These are phyloP conservation scores for Vitis hybrid DNA, from an alignment of 177 flowering plant species.

Conservation along the genomic window DNA sequence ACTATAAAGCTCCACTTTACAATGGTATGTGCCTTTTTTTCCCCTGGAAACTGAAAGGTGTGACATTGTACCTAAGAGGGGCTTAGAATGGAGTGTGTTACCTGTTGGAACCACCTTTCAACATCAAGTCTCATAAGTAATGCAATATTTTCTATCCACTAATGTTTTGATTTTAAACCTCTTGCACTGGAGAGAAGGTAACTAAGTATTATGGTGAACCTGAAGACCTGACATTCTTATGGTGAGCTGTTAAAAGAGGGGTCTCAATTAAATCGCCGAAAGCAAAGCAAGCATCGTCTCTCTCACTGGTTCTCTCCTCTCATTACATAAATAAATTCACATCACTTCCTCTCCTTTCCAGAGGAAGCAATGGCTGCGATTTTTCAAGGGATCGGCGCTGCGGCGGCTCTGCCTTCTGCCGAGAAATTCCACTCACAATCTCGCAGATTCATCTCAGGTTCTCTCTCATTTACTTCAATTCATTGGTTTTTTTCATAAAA, in stretches of 20 bases:
- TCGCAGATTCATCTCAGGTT: constrained; percentile 38
- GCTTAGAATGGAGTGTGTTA: too few species aligned
- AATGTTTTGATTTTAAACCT: too few species aligned
- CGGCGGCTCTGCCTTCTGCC: constrained; percentile 37
- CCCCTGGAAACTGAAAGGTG: too few species aligned
- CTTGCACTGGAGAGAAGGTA: too few species aligned
- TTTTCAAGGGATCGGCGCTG: constrained; percentile 50
- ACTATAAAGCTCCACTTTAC: too few species aligned
- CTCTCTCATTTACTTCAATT: background rate
- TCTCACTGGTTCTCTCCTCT: background rate
- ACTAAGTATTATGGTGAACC: too few species aligned
- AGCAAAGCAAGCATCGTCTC: constrained; percentile 1
- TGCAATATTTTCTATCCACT: too few species aligned
- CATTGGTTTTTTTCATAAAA: background rate
- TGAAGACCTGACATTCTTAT: too few species aligned
- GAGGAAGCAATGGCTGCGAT: constrained; percentile 40
- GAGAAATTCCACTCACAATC: constrained; percentile 28
- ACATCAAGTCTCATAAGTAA: too few species aligned
- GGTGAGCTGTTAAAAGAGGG: background rate
- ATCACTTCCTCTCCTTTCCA: background rate
- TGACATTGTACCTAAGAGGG: too few species aligned
- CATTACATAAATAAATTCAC: background rate
- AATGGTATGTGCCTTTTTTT: too few species aligned
- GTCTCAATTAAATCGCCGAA: constrained; percentile 23
- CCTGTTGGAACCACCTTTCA: too few species aligned